Evolutionary conservation across 1,139 yeast genomes (phyloP).

Genomic region (Blastobotrys serpentis): DNA sequence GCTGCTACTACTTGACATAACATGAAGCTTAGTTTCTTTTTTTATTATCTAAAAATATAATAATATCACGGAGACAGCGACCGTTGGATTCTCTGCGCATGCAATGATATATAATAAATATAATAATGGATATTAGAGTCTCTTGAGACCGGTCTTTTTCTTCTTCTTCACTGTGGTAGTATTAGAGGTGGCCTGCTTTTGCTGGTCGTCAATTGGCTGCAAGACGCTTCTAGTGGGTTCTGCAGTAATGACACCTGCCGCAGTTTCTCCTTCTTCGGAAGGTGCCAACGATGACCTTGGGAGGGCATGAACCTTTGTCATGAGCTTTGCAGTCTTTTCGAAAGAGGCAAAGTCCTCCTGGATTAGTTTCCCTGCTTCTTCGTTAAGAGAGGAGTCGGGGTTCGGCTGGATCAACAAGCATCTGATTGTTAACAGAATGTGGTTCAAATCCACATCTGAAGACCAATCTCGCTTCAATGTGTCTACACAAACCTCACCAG

Average conservation of each 20-base stretch:
- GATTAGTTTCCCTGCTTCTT: constrained; percentile 38
- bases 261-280: constrained; percentile 10
- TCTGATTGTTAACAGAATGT: constrained; percentile 34
- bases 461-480: constrained; percentile 69
- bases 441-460: constrained; percentile 42
- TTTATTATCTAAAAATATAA: too few species aligned
- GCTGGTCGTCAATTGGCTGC: constrained; percentile 12
- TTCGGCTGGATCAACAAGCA: constrained; percentile 39
- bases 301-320: constrained; percentile 37
- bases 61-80: too few species aligned
- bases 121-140: neutral
- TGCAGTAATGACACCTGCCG: neutral
- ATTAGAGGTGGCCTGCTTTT: neutral
- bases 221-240: constrained; percentile 8
- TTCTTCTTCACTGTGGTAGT: neutral
- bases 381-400: constrained; percentile 39
- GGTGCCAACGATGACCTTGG: constrained; percentile 14
- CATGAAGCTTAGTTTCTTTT: too few species aligned
- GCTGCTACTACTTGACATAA: too few species aligned
- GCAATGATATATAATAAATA: neutral
- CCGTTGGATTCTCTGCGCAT: too few species aligned
- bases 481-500: constrained; percentile 82
- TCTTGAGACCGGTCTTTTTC: constrained; percentile 10
- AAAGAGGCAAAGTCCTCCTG: constrained; percentile 35
- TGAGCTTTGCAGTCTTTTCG: constrained; percentile 33